A percentile compares a stretch with the other conserved stretches of the same genome.
Conservation (phyloP, 1,284 basidiomycete genomes). For the Marasmius sp. region DNA sequence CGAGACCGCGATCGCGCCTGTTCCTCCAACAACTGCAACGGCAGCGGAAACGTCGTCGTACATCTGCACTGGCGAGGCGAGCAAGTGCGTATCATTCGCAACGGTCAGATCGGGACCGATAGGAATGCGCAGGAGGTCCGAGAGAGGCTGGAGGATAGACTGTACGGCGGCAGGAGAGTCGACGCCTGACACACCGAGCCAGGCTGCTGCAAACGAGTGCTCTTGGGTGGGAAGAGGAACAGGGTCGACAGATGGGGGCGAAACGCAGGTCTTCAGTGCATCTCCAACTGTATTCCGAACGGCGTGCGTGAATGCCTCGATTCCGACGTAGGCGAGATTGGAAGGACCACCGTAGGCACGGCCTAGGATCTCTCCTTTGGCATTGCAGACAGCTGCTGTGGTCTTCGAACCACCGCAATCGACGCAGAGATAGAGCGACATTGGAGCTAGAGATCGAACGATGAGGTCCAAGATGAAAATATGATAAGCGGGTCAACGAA, state of each 20-base stretch:
- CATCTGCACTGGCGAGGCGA: constrained; percentile 67
- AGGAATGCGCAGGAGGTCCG: constrained; percentile 55
- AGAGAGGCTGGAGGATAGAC: constrained; percentile 50
- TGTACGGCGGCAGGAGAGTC: constrained; percentile 64
- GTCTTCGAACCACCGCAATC: constrained; percentile 86
- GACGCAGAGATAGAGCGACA: constrained; percentile 72
- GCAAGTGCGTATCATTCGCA: constrained; percentile 73
- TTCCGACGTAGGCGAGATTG: constrained; percentile 64
- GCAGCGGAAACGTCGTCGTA: constrained; percentile 58
- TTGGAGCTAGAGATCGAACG: constrained; percentile 17
- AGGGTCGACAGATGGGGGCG: constrained; percentile 30
- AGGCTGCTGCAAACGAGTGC: constrained; percentile 59
- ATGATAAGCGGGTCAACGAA: background rate
- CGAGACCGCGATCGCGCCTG: constrained; percentile 67
- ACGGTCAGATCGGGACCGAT: constrained; percentile 54
- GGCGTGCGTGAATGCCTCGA: constrained; percentile 45
- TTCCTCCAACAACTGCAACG: constrained; percentile 69
- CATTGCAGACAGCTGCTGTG: constrained; percentile 61
- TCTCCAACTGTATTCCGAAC: constrained; percentile 49
- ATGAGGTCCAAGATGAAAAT: background rate
- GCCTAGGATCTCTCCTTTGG: constrained; percentile 55
- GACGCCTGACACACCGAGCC: constrained; percentile 78
- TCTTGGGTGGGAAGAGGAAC: constrained; percentile 40
- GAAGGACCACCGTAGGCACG: constrained; percentile 66
- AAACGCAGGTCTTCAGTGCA: constrained; percentile 50